Evolutionary conservation across 192 early-diverging fungal genomes (phyloP), one percentile per base, ranked within the genome.

Genomic region (Thamnidium elegans): DNA sequence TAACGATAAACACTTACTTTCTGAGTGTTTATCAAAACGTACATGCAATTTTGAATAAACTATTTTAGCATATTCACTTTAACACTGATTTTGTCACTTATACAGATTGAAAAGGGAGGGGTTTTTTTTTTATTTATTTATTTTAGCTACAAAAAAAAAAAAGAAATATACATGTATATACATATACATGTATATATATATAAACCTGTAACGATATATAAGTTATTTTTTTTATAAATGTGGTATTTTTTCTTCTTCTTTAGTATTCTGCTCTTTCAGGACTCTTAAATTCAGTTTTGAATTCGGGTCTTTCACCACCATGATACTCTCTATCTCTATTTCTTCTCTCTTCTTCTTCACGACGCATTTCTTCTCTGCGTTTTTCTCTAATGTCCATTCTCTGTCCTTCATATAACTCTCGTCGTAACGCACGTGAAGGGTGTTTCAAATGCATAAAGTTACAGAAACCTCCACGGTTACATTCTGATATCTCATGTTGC

Each of bases 391-490:
- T 59, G 26, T 76, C 78, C 34, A 77, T 52, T 54, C 80, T 50
- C 46, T 99, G 97, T 48, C 89, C 89, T 17, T 89, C 92, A 64
- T 82, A 89, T 30, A 99, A 76, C n/a, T 93, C 91, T 67, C 88
- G 81, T 63, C 85, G 84, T 55, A 99, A 72, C 47, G 78, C 69
- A 51, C 89, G 79, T n/a, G 88, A 83, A 6, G 94, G 91, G 53
- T 87, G 83, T 63, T 94, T 92, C 45, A 99, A 80, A 79, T 99
- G 97, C 97, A 99, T 98, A 81, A 99, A 99, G 78, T 98, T 99
- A 81, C 97, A 99, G 66, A 95, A 89, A 7, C 96, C 96, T 26
- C 95, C 95, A 13, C 95, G 90, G 68, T 87, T 93, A 80, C 97
- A 99, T 74, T 96, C 92, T 58, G 86, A 80, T 50, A 83, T 93